Evolutionary conservation across 257 asterid genomes (phyloP), one percentile per base, ranked within the genome.

Genomic region (Nicotiana benthamiana): DNA sequence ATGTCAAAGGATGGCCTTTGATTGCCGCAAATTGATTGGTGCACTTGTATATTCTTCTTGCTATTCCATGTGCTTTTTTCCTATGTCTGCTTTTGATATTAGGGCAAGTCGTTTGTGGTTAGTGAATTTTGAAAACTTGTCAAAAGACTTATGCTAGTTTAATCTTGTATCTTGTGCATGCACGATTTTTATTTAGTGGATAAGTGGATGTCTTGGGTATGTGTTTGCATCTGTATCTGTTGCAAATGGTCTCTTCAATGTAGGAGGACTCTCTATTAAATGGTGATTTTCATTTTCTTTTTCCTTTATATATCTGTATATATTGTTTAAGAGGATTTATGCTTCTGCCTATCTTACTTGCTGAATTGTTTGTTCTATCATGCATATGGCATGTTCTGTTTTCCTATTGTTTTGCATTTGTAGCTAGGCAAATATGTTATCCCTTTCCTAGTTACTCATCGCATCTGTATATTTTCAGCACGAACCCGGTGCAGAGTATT

Each of bases 401-500:
- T 79, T 34, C 10, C 7, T 60, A 4, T 62, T 79, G 26, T 63
- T 68, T 15, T 64, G 77, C 36, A 48, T 48, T 48, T 74, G 26
- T 48, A 24, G 79, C 79, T 48, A 24, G 13, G 61, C 43, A 24
- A 72, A 5, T 18, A 56, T n/a, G 36, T 46, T 20, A 64, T 79
- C 30, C 40, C 30, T 64, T 79, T 51, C 13, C 12, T n/a, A 62
- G 26, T 48, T 22, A n/a, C 52, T 72, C 13, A 76, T 46, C 26
- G 86, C 72, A 18, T 64, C 63, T 81, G 34, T 67, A 48, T 62
- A 30, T 82, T 86, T 85, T 76, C 92, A 93, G 97, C 83, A 86
- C 97, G 34, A 94, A 85, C 84, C 98, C 97, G 86, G 90, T 91
- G 65, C 97, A 84, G 90, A 89, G 93, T 84, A 83, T 94, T 82